A percentile compares a stretch with the other conserved stretches of the same genome.
Evolutionary conservation across 768 basidiomycete genomes (phyloP).

Genomic region (Leucosporidium yakuticum): DNA sequence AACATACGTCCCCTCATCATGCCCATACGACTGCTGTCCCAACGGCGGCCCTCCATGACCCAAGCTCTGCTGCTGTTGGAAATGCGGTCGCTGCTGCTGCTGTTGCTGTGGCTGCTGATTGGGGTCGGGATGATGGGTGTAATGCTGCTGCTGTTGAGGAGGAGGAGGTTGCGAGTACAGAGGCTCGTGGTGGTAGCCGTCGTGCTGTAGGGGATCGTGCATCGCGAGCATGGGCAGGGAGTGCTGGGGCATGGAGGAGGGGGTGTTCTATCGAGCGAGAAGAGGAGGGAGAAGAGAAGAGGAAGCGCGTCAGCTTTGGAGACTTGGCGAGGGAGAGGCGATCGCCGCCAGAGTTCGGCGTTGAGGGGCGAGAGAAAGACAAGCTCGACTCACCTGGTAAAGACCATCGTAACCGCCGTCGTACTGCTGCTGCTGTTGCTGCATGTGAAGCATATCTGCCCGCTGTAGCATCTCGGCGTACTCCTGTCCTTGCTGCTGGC

Average conservation of each 20-base stretch:
- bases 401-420: constrained; percentile 1
- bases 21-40: background rate
- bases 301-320: too few species aligned
- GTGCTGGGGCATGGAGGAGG: constrained; percentile 1
- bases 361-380: too few species aligned
- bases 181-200: constrained; percentile 1
- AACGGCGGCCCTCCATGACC: constrained; percentile 6
- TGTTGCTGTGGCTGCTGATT: constrained; percentile 13
- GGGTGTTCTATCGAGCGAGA: background rate
- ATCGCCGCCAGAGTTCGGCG: too few species aligned
- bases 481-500: constrained; percentile 1
- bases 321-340: too few species aligned
- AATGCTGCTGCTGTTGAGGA: too few species aligned
- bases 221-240: background rate
- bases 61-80: background rate
- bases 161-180: too few species aligned
- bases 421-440: constrained; percentile 28
- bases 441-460: constrained; percentile 27
- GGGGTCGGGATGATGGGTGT: too few species aligned
- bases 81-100: constrained; percentile 20
- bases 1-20: too few species aligned
- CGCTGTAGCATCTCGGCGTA: constrained; percentile 28
- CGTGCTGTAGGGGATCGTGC: background rate
- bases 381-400: too few species aligned
- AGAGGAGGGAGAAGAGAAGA: too few species aligned